A percentile compares a stretch with the other conserved stretches of the same genome.
Conservation (phyloP, 352 stramenopile genomes). For the Globisporangium rhizosaccharum region DNA sequence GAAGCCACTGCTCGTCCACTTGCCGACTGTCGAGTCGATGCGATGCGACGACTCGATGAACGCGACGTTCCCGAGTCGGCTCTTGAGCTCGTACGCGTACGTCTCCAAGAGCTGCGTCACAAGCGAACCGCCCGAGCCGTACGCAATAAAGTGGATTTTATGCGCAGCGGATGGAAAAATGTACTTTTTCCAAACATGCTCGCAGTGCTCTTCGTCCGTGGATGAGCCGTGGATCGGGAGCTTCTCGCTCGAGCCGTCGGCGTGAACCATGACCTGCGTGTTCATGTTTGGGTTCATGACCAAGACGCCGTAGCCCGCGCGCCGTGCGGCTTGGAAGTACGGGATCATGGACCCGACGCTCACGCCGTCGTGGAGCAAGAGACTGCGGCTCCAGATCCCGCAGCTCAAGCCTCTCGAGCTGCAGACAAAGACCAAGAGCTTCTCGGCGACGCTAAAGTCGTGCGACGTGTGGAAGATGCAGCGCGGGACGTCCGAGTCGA, state of each 20-base stretch:
- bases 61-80: slow-evolving; percentile 76
- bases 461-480: slow-evolving; percentile 82
- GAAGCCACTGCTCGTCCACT: slow-evolving; percentile 23
- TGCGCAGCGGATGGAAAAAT: slow-evolving; percentile 72
- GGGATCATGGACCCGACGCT: slow-evolving; percentile 87
- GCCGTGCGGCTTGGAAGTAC: slow-evolving; percentile 75
- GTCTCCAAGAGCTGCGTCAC: slow-evolving; percentile 81
- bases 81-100: slow-evolving; percentile 71
- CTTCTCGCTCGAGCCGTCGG: slow-evolving; percentile 46
- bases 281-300: slow-evolving; percentile 92
- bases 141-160: slow-evolving; percentile 88
- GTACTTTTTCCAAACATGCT: slow-evolving; percentile 87
- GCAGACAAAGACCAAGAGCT: slow-evolving; percentile 81
- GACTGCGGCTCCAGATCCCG: slow-evolving; percentile 85
- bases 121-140: slow-evolving; percentile 75
- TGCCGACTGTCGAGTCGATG: slow-evolving; percentile 50
- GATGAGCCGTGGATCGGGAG: slow-evolving; percentile 77
- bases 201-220: slow-evolving; percentile 83
- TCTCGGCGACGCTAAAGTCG: slow-evolving; percentile 70
- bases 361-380: slow-evolving; percentile 82
- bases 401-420: slow-evolving; percentile 70
- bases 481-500: slow-evolving; percentile 68
- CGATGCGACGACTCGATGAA: slow-evolving; percentile 88
- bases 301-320: slow-evolving; percentile 74
- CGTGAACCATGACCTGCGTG: slow-evolving; percentile 67